Percentiles rank a stretch among this genome's conserved stretches.
Evolutionary conservation across 495 filamentous ascomycete genomes (phyloP).

Genomic region (Penicillium lagena): DNA sequence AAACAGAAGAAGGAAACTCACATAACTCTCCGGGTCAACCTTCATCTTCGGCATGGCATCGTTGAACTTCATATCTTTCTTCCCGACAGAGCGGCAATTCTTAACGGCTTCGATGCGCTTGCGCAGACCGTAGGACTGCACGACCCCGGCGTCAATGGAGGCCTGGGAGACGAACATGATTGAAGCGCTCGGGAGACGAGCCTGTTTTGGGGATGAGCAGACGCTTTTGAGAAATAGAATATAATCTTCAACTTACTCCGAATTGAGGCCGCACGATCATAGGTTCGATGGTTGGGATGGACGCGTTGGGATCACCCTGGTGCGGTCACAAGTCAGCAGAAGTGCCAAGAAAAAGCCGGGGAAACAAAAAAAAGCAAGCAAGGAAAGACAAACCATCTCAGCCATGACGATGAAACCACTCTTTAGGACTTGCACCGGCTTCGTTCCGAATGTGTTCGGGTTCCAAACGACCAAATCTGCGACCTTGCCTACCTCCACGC

Average conservation of each 20-base stretch:
- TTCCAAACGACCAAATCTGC: conserved; percentile 91
- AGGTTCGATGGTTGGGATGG: conserved; percentile 86
- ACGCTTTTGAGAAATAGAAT: no score
- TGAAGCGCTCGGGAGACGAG: conserved; percentile 62
- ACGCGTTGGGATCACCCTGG: conserved; percentile 88
- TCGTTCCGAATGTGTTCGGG: conserved; percentile 79
- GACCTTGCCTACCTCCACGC: conserved; percentile 82
- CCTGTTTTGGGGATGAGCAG: conserved; percentile 14
- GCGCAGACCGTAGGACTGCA: conserved; percentile 66
- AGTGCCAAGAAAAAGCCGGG: conserved; percentile 1
- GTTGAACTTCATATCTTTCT: conserved; percentile 94
- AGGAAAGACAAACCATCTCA: conserved; percentile 61
- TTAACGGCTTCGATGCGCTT: conserved; percentile 79
- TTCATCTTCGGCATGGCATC: conserved; percentile 82
- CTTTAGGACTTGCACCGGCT: conserved; percentile 80
- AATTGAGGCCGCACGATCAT: conserved; percentile 86
- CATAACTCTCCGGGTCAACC: conserved; percentile 89
- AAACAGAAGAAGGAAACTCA: conserved; percentile 20
- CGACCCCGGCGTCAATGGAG: conserved; percentile 55
- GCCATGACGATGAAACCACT: conserved; percentile 79
- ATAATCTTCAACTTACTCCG: conserved; percentile 39
- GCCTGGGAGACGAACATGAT: conserved; percentile 80
- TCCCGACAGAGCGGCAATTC: conserved; percentile 72
- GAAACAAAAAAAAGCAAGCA: background rate
- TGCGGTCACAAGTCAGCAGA: conserved; percentile 1